Percentiles rank a stretch among this genome's conserved stretches.
Evolutionary conservation across 305 asterid species (phyloP).

Genomic region (Rubia occidens): DNA sequence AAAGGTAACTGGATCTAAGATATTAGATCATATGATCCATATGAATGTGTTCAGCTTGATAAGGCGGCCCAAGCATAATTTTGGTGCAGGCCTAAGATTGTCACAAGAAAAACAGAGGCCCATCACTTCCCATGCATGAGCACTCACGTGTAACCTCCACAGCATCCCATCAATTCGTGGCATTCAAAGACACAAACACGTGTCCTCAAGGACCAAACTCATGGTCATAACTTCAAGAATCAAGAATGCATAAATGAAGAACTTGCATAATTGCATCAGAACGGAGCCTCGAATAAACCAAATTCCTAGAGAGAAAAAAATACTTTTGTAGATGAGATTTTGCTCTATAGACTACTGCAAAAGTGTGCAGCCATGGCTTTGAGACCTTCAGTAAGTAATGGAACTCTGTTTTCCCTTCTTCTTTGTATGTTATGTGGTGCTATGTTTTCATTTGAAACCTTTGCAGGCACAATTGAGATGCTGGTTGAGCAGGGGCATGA

Average conservation of each 20-base stretch:
- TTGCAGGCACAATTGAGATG: conserved; percentile 17
- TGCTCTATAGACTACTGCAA: no score
- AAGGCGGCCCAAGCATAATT: not conserved
- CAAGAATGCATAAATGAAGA: not conserved
- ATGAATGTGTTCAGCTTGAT: no score
- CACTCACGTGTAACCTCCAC: not conserved
- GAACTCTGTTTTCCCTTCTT: not conserved
- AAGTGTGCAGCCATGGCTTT: conserved; percentile 10
- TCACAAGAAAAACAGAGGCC: not conserved
- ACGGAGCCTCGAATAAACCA: not conserved
- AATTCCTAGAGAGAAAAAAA: not conserved
- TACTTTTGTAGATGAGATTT: no score
- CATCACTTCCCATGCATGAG: no score
- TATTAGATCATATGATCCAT: no score
- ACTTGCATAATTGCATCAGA: not conserved
- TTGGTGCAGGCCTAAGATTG: not conserved
- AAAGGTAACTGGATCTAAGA: no score
- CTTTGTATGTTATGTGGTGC: not conserved
- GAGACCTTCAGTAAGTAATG: conserved; percentile 15
- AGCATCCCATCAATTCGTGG: not conserved
- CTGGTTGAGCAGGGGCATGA: not conserved
- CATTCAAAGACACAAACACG: not conserved
- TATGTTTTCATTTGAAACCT: not conserved
- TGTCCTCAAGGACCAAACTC: not conserved
- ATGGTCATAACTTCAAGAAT: not conserved